Base-by-base conservation (phyloP, 306 rosid genomes). In the Cucurbita maxima region DNA sequence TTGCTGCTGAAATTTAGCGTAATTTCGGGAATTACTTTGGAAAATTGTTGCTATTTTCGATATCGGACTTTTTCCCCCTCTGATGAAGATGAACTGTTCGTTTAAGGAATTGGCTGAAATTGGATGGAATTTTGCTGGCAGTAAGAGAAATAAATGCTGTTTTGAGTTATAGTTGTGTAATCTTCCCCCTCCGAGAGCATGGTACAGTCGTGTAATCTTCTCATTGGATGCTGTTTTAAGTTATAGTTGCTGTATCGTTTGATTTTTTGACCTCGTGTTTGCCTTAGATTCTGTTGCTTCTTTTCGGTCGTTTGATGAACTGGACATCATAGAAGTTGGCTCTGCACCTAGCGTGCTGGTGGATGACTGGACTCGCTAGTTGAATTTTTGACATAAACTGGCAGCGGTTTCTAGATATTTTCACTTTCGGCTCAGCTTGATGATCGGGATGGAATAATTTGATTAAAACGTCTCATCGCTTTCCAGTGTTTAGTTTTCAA, bases 61-160 rank as follows among this genome's bases (percentile, higher is more conserved):
- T 44, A 41, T 66, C 73, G 68, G 56, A 40, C 63, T 47, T 58
- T 5, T 4, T 62, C 63, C 45, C 68, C 57, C 69, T 77, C 47
- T 69, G 47, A 55, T 11, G 53, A 61, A 60, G 36, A 55, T 62
- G 77, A 73, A 81, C 60, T 80, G 81, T 74, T 75, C 71, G 38
- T 77, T 70, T 61, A 68, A 80, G 78, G 74, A 16, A 60, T 76
- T 78, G 84, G 40, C 51, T 47, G 71, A 61, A 59, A 68, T 57
- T 72, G 58, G 22, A 41, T 20, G 77, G 59, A 72, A 57, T 66
- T 48, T 63, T 38, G 57, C 11, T 66, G 77, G 75, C 62, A 75
- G 66, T 75, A 75, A 66, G 69, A 8, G 22, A 41, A 22, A 68
- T 66, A 2, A 44, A 66, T 44, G 52, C 53, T 22, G 38, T 69